Evolutionary conservation across 2,329 filamentous ascomycete species (phyloP).

Genomic region (Dactylonectria estremocensis): DNA sequence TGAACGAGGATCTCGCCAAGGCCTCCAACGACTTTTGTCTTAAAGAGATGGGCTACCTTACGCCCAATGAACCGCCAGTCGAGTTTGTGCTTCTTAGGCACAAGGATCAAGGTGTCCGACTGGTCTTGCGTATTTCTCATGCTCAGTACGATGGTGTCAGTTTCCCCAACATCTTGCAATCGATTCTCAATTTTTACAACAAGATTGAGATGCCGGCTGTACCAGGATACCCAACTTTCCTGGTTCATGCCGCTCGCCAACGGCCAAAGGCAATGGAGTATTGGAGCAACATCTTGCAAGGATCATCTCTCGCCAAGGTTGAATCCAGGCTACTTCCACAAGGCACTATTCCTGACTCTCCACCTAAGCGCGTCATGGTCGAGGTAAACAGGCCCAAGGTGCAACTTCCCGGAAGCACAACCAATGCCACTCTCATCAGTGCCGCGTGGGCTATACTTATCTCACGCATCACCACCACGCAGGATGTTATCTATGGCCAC

Average conservation of each 20-base stretch:
- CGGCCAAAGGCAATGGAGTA: constrained; percentile 49
- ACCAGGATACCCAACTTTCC: constrained; percentile 44
- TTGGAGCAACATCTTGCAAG: constrained; percentile 60
- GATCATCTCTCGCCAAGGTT: constrained; percentile 49
- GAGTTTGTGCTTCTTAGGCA: constrained; percentile 39
- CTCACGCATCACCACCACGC: constrained; percentile 51
- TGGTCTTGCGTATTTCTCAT: constrained; percentile 57
- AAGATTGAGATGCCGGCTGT: constrained; percentile 41
- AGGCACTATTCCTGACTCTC: neutral
- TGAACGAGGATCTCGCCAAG: constrained; percentile 30
- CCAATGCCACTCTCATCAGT: constrained; percentile 56
- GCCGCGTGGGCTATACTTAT: constrained; percentile 59
- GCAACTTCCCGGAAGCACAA: constrained; percentile 25
- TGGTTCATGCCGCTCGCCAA: constrained; percentile 1
- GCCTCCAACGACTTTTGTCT: constrained; percentile 30
- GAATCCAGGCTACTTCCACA: constrained; percentile 13
- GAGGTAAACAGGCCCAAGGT: constrained; percentile 10
- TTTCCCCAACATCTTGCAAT: constrained; percentile 56
- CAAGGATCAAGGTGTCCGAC: constrained; percentile 29
- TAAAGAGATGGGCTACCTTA: constrained; percentile 13
- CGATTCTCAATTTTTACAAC: constrained; percentile 55
- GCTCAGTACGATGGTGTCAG: constrained; percentile 65
- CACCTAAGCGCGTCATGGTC: neutral
- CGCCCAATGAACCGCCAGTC: constrained; percentile 25
- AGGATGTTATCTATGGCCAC: constrained; percentile 59